Conservation (phyloP, 108 stramenopile genomes). For the Skeletonema potamos region DNA sequence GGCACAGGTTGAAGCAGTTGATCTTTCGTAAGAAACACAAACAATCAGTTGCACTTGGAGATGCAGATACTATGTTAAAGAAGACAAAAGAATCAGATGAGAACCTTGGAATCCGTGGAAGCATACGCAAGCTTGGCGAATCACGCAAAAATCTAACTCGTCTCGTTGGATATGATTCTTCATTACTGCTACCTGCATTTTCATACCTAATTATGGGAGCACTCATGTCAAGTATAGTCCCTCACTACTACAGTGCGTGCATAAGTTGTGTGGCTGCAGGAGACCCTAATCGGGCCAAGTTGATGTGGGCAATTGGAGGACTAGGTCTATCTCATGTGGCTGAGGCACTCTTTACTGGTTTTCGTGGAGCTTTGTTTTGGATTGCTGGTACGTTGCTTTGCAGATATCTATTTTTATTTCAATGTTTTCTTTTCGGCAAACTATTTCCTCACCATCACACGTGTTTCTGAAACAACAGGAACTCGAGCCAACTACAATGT, state of each 20-base stretch:
- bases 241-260: constrained; percentile 72
- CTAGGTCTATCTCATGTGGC: constrained; percentile 59
- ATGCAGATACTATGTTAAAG: background rate
- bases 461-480: constrained; percentile 31
- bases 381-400: constrained; percentile 67
- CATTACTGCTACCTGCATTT: constrained; percentile 71
- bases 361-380: constrained; percentile 85
- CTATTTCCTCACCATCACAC: constrained; percentile 5
- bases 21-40: background rate
- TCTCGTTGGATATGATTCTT: constrained; percentile 77
- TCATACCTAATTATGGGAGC: constrained; percentile 71
- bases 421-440: background rate
- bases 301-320: constrained; percentile 58
- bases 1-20: constrained; percentile 18
- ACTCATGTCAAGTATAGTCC: constrained; percentile 72
- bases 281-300: constrained; percentile 43
- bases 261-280: constrained; percentile 70
- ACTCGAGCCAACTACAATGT: constrained; percentile 85
- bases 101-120: constrained; percentile 23
- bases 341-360: constrained; percentile 76
- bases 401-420: background rate
- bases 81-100: background rate
- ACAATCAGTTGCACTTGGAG: background rate
- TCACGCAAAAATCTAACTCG: constrained; percentile 69
- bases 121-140: constrained; percentile 57